A percentile compares a stretch with the other conserved stretches of the same genome.
Conservation (phyloP, 2,329 filamentous ascomycete genomes). For the Pseudophaeomoniella oleicola region DNA sequence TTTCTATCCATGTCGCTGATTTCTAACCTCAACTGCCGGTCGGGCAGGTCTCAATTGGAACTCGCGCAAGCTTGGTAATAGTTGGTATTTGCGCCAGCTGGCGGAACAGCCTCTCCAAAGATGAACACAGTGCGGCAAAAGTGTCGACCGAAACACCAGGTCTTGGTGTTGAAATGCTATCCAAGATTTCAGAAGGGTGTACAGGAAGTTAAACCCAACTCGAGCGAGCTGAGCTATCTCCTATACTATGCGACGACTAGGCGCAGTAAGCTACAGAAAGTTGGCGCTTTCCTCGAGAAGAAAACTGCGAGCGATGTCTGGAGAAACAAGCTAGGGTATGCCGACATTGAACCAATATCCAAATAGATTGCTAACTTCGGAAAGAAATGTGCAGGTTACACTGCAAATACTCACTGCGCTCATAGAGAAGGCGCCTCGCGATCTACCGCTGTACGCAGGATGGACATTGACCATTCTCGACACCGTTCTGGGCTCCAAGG, state of each 20-base stretch:
- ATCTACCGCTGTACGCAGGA: conserved; percentile 74
- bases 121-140: conserved; percentile 47
- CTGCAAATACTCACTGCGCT: conserved; percentile 82
- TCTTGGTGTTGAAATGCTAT: conserved; percentile 91
- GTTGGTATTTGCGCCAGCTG: too few relatives aligned
- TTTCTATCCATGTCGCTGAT: too few relatives aligned
- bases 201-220: conserved; percentile 88
- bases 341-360: too few relatives aligned
- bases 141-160: conserved; percentile 86
- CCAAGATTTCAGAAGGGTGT: conserved; percentile 82
- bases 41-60: too few relatives aligned
- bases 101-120: too few relatives aligned
- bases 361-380: conserved; percentile 19
- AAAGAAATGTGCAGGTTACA: conserved; percentile 82
- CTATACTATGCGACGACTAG: conserved; percentile 94
- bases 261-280: conserved; percentile 89
- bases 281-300: conserved; percentile 87
- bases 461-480: conserved; percentile 75
- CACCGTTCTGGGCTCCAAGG: conserved; percentile 67
- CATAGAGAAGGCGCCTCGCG: conserved; percentile 83
- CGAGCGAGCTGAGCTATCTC: conserved; percentile 90
- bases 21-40: too few relatives aligned
- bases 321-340: conserved; percentile 69
- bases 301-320: conserved; percentile 85
- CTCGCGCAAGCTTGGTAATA: too few relatives aligned